Conservation (phyloP, 2,329 filamentous ascomycete species). For the Fusarium subtropicale region DNA sequence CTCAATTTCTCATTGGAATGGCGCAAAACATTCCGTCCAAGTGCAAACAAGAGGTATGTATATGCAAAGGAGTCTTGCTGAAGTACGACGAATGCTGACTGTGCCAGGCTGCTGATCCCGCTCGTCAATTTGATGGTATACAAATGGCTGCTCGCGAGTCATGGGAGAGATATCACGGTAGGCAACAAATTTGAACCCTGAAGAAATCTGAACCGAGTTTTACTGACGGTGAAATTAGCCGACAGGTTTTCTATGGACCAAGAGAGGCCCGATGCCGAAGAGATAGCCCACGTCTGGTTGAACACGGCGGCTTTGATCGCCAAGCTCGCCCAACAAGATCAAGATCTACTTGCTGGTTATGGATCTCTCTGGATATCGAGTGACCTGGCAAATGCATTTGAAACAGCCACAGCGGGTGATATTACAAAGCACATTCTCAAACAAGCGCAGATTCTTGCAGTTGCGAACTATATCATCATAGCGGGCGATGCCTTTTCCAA, state of each 20-base stretch:
- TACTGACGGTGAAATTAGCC: fast-evolving
- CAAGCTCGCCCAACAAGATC: conserved; percentile 3
- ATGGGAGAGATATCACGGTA: conserved; percentile 10
- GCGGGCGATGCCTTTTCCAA: background rate
- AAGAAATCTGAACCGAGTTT: fast-evolving
- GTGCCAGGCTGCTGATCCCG: background rate
- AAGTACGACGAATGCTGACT: background rate
- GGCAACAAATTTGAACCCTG: background rate
- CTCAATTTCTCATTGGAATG: background rate
- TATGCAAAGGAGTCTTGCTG: fast-evolving
- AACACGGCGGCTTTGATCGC: conserved; percentile 9
- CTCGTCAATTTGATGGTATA: background rate
- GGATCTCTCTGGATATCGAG: background rate
- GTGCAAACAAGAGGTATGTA: background rate
- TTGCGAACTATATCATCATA: background rate
- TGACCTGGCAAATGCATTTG: background rate
- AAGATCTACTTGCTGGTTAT: background rate
- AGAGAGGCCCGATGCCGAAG: no score
- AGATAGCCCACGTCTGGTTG: background rate
- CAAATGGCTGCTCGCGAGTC: background rate
- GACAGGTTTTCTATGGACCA: fast-evolving
- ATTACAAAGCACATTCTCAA: background rate
- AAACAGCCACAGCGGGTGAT: background rate
- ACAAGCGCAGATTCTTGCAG: background rate
- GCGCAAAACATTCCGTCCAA: background rate